These are phyloP conservation scores for Sutorius australiensis DNA, from an alignment of 768 basidiomycete genomes.

Conservation along the genomic window DNA sequence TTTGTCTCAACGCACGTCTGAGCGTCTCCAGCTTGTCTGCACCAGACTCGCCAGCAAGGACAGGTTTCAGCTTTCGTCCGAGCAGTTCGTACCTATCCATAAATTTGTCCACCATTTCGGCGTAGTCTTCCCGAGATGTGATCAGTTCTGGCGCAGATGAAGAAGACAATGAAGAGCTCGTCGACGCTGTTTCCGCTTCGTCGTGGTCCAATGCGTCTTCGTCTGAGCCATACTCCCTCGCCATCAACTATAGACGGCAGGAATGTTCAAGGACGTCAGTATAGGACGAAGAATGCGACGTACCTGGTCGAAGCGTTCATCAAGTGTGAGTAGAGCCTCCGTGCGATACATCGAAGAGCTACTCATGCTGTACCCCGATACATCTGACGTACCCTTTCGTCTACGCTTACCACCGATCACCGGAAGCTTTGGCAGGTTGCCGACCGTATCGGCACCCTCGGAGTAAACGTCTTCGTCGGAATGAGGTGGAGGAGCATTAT, in stretches of 20 bases:
- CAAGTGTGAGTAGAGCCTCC: constrained; percentile 80
- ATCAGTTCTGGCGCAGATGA: constrained; percentile 71
- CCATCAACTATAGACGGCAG: constrained; percentile 52
- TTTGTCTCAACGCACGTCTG: constrained; percentile 72
- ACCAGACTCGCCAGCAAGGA: constrained; percentile 68
- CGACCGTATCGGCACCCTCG: constrained; percentile 80
- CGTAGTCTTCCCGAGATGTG: constrained; percentile 84
- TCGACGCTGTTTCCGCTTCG: constrained; percentile 41
- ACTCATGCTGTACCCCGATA: constrained; percentile 96
- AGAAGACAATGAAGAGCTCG: constrained; percentile 40
- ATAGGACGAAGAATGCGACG: constrained; percentile 16
- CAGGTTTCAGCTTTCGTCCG: constrained; percentile 79
- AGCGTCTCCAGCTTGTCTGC: constrained; percentile 78
- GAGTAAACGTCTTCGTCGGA: constrained; percentile 54
- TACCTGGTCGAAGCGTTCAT: constrained; percentile 94
- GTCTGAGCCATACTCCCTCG: constrained; percentile 69
- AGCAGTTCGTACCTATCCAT: constrained; percentile 86
- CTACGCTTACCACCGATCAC: constrained; percentile 75
- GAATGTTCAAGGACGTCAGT: not conserved
- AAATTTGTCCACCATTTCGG: constrained; percentile 90
- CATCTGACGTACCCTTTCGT: constrained; percentile 73
- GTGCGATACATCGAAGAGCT: constrained; percentile 95
- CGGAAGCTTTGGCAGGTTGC: constrained; percentile 68
- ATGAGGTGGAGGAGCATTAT: constrained; percentile 27
- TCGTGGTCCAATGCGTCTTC: constrained; percentile 51